These are phyloP conservation scores for Paulownia fortunei DNA, from an alignment of 257 asterid genomes.

Conservation along the genomic window DNA sequence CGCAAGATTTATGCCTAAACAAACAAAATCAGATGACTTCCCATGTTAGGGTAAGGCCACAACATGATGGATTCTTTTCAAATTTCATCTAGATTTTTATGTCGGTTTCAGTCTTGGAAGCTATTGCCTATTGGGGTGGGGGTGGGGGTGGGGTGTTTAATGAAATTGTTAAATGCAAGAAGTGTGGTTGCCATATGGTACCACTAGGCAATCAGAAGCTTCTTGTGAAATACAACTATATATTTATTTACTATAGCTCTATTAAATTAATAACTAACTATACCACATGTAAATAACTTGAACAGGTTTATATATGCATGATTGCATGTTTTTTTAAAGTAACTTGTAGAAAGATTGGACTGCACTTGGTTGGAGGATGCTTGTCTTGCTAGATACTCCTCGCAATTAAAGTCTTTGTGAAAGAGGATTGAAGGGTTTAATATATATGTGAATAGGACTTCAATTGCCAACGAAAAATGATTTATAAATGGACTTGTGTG, in stretches of 20 bases:
- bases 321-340: neutral
- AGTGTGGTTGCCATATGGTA: neutral
- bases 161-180: neutral
- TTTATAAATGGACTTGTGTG: neutral
- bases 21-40: slow-evolving; percentile 9
- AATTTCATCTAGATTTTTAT: neutral
- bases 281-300: no score
- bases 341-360: neutral
- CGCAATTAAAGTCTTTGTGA: neutral
- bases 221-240: no score
- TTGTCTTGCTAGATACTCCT: neutral
- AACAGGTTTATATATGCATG: neutral
- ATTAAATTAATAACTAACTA: no score
- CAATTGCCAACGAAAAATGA: no score
- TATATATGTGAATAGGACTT: neutral
- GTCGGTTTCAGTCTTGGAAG: slow-evolving; percentile 9
- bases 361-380: slow-evolving; percentile 1
- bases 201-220: no score
- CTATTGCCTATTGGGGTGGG: no score
- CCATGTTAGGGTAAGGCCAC: slow-evolving; percentile 23
- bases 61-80: neutral
- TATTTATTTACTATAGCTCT: no score
- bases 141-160: no score
- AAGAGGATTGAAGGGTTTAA: neutral
- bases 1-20: slow-evolving; percentile 6